phyloP scores from a whole-genome alignment of 2,329 filamentous ascomycete genomes.

The Fusarium sp. region DNA sequence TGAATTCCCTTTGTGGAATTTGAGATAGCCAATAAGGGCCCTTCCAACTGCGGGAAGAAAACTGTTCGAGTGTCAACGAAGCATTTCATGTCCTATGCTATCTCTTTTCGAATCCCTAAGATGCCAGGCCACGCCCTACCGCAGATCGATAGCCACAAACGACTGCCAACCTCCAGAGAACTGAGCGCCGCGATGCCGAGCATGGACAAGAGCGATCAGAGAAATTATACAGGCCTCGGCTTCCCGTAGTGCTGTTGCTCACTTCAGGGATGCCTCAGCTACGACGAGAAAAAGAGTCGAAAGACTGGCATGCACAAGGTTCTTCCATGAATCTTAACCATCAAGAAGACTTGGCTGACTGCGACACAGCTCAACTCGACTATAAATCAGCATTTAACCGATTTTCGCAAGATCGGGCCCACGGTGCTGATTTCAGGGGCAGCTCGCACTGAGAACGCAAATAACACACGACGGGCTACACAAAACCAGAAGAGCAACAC shows the following conservation, averaged over 20 bases:
- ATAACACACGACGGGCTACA: not conserved
- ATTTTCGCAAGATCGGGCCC: no score
- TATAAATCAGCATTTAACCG: not conserved
- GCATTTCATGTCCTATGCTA: not conserved
- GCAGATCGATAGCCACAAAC: not conserved
- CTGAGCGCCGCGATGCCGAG: fast-evolving
- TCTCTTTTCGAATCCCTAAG: not conserved
- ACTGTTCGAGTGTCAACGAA: not conserved
- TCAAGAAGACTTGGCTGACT: not conserved
- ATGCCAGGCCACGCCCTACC: not conserved
- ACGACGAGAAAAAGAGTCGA: not conserved
- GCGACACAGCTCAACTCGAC: not conserved
- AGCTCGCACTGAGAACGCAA: not conserved
- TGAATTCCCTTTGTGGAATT: no score
- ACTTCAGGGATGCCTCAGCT: not conserved
- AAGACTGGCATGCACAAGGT: not conserved
- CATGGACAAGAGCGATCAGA: fast-evolving
- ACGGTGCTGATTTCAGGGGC: not conserved
- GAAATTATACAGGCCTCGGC: no score
- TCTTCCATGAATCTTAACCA: not conserved
- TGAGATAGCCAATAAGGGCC: fast-evolving
- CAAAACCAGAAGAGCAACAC: not conserved
- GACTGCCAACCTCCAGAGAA: not conserved
- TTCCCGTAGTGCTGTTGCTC: not conserved
- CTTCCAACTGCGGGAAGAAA: fast-evolving